phyloP scores from a whole-genome alignment of 2,329 filamentous ascomycete species.

The Elsinoe fawcettii region DNA sequence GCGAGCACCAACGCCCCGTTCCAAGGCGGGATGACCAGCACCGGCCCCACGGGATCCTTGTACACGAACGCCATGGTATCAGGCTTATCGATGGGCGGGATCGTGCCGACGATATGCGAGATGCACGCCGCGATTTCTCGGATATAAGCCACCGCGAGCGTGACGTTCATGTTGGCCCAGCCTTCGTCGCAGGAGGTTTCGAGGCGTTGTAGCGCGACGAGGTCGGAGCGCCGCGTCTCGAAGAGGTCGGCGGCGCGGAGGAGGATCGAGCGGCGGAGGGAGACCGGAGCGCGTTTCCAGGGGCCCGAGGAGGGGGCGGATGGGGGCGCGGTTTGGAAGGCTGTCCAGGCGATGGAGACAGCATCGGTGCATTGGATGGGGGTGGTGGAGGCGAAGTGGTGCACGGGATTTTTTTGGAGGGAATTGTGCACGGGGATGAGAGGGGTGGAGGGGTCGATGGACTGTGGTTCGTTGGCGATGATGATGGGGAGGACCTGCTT shows the following conservation, averaged over 20 bases:
- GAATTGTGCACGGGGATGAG: constrained; percentile 9
- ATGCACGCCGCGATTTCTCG: constrained; percentile 25
- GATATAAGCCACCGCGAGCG: constrained; percentile 24
- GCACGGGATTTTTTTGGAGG: constrained; percentile 18
- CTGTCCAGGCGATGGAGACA: constrained; percentile 24
- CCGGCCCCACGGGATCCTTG: constrained; percentile 62
- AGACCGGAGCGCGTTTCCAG: constrained; percentile 26
- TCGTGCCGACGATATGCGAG: constrained; percentile 19
- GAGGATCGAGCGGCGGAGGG: constrained; percentile 25
- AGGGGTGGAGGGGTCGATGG: not conserved
- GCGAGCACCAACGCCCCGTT: constrained; percentile 31
- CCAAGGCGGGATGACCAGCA: constrained; percentile 50
- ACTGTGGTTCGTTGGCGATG: not conserved
- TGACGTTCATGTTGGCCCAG: constrained; percentile 30
- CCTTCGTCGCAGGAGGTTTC: constrained; percentile 35
- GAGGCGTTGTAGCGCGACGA: constrained; percentile 25
- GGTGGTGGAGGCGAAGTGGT: constrained; percentile 25
- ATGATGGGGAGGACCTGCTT: constrained; percentile 13
- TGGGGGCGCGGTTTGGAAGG: constrained; percentile 21
- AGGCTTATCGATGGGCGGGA: constrained; percentile 24
- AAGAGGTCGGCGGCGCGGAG: constrained; percentile 26
- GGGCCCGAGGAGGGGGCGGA: constrained; percentile 16
- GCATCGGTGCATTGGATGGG: constrained; percentile 22
- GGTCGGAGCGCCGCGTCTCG: constrained; percentile 21
- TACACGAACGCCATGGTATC: constrained; percentile 31